Evolutionary conservation across 2,329 filamentous ascomycete species (phyloP).

Genomic region (Trichoderma harzianum): DNA sequence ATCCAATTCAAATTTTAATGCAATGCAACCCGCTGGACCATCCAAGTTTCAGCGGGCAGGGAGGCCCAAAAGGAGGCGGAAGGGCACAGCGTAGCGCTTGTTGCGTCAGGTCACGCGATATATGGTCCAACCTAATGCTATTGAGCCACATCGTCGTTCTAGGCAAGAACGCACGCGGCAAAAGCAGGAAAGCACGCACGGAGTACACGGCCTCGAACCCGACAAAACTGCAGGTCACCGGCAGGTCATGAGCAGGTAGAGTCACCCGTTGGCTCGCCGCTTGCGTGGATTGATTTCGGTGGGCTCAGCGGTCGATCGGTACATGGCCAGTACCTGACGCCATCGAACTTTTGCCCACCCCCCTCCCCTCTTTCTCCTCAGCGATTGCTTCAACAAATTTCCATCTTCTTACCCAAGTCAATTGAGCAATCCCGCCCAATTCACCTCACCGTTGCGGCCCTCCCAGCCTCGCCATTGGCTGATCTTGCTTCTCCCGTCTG

Average conservation of each 20-base stretch:
- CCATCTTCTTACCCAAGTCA: background rate
- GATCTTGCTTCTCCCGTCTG: background rate
- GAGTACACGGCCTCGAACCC: background rate
- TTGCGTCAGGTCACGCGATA: slow-evolving; percentile 36
- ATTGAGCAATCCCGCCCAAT: background rate
- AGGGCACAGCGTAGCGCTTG: background rate
- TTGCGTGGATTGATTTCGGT: background rate
- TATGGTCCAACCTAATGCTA: slow-evolving; percentile 21
- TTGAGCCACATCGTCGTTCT: slow-evolving; percentile 13
- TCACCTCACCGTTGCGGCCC: background rate
- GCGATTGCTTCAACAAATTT: background rate
- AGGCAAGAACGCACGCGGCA: slow-evolving; percentile 17
- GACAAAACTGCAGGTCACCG: no score
- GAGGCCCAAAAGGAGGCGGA: background rate
- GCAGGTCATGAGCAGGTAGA: background rate
- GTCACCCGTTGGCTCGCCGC: background rate
- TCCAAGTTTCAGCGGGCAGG: background rate
- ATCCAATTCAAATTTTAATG: background rate
- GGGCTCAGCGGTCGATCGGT: background rate
- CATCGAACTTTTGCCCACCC: background rate
- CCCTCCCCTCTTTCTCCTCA: background rate
- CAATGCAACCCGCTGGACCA: background rate
- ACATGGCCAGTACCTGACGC: background rate
- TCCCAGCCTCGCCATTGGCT: background rate
- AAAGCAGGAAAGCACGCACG: slow-evolving; percentile 12